These are phyloP conservation scores for Vaccinium darrowii DNA, from an alignment of 148 eudicot genomes.

Conservation along the genomic window DNA sequence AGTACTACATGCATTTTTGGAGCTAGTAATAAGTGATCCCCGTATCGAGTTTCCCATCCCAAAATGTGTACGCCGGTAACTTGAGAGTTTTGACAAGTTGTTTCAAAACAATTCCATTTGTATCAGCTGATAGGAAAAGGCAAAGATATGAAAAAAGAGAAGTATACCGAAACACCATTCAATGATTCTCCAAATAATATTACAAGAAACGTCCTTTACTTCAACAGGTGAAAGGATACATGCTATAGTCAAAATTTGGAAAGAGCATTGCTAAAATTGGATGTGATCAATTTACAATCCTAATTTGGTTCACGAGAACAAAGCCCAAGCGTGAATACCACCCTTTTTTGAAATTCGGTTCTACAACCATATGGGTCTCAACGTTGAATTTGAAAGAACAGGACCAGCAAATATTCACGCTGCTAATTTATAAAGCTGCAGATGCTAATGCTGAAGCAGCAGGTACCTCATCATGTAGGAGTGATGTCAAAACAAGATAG, in stretches of 20 bases:
- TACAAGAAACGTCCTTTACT: too few relatives aligned
- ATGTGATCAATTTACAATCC: background rate
- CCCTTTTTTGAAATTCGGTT: background rate
- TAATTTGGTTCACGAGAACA: background rate
- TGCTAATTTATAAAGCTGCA: background rate
- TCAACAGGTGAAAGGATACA: background rate
- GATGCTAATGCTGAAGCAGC: background rate
- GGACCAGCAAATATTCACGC: background rate
- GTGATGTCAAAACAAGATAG: background rate
- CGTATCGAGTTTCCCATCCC: too few relatives aligned
- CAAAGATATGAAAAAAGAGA: too few relatives aligned
- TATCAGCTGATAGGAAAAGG: too few relatives aligned
- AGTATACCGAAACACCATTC: too few relatives aligned
- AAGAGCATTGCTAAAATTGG: background rate
- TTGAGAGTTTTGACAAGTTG: too few relatives aligned
- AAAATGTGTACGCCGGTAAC: too few relatives aligned
- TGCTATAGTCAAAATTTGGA: background rate
- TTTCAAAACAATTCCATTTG: too few relatives aligned
- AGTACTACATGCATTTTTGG: background rate
- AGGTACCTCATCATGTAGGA: background rate
- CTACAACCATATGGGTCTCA: background rate
- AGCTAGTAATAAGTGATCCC: background rate
- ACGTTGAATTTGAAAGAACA: background rate
- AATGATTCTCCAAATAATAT: too few relatives aligned
- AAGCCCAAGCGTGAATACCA: background rate